Percentiles rank a stretch among this genome's conserved stretches.
These are phyloP conservation scores for Botrytis medusae DNA, from an alignment of 2,329 filamentous ascomycete species.

Conservation along the genomic window DNA sequence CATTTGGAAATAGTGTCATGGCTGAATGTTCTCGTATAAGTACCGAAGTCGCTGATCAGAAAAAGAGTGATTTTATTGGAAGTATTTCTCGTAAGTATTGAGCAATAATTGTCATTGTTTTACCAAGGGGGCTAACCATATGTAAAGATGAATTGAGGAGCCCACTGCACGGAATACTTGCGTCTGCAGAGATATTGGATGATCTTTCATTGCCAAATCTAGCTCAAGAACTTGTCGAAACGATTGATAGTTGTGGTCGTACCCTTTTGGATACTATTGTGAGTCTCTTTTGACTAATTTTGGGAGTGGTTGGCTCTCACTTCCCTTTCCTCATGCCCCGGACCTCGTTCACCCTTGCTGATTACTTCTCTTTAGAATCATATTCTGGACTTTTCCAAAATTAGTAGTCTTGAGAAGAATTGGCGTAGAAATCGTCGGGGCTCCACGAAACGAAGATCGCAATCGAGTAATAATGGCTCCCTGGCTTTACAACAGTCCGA, in stretches of 20 bases:
- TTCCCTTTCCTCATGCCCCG: not conserved
- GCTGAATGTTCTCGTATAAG: conserved; percentile 55
- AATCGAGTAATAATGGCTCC: conserved; percentile 16
- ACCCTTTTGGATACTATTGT: conserved; percentile 44
- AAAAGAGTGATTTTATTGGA: conserved; percentile 59
- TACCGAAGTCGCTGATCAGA: conserved; percentile 50
- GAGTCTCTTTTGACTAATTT: conserved; percentile 20
- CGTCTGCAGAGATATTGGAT: conserved; percentile 51
- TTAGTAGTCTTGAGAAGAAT: conserved; percentile 40
- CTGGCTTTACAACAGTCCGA: conserved; percentile 35
- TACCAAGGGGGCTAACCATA: not conserved
- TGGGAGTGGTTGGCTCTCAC: not conserved
- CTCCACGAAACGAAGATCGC: conserved; percentile 12
- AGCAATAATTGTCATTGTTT: not conserved
- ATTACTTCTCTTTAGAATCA: conserved; percentile 38
- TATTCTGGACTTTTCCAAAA: conserved; percentile 46
- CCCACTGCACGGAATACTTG: conserved; percentile 57
- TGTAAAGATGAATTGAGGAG: not conserved
- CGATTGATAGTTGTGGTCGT: conserved; percentile 42
- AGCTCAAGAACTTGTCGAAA: conserved; percentile 39
- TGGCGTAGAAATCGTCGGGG: conserved; percentile 36
- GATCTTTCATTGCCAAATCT: conserved; percentile 42
- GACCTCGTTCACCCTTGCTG: not conserved
- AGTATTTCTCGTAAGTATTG: conserved; percentile 59
- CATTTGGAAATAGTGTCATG: conserved; percentile 54